Evolutionary conservation across 192 early-diverging fungal genomes (phyloP), one percentile per base, ranked within the genome.

Genomic region (Backusella liffmaniae): DNA sequence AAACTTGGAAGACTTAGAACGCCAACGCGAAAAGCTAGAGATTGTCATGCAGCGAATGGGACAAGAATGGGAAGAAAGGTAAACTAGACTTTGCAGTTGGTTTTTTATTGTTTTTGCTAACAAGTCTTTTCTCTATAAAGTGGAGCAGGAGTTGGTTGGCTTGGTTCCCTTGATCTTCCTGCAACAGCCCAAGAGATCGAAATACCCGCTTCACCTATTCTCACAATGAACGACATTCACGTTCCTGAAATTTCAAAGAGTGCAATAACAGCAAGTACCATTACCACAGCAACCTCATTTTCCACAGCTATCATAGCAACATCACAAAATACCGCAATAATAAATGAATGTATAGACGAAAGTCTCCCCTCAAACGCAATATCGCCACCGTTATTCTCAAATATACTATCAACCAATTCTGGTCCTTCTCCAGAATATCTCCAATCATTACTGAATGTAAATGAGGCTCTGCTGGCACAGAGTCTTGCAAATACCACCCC

Each of bases 31-130:
- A 37, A 59, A 76, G 35, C 68, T 83, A 16, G 75, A 83, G 56
- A 59, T 39, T 1, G 68, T 83, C 51, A 79, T 83, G 77, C 21
- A 79, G 23, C 74, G 41, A 10, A 83, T 83, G 82, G 77, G 75
- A 1, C 49, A 83, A 74, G 82, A 83, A 66, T 83, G 82, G 82
- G 78, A 75, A 66, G 68, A 75, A 79, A 83, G 82, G 82, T 83
- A 77, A 75, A 1, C 32, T 3, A 32, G 12, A n/a, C 56, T 32
- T 10, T 39, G 18, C 15, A 59, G 1, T 67, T 44, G 21, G 5
- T 34, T 46, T 59, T 30, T 66, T 41, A 35, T n/a, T 36, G 12
- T 9, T 65, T 12, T 46, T 62, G 29, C 4, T 62, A 62, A 62
- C 0, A 26, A 62, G 32, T 32, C 23, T 44, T 18, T 44, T 65